A percentile compares a stretch with the other conserved stretches of the same genome.
phyloP scores from a whole-genome alignment of 2,329 filamentous ascomycete species.

The Calonectria multiphialidica region DNA sequence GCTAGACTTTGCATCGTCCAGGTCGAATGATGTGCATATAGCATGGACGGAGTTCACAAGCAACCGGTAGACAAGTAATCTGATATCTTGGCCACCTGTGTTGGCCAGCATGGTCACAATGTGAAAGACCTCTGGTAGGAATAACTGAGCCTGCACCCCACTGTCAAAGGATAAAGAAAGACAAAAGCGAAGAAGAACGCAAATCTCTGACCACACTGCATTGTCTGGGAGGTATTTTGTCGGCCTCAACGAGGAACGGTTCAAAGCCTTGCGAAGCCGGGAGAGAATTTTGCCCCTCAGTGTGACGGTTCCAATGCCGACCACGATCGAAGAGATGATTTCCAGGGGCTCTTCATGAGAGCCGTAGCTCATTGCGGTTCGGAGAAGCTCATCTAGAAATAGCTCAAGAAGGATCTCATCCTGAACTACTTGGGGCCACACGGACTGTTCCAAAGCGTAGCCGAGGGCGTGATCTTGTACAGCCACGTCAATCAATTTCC shows the following conservation, averaged over 20 bases:
- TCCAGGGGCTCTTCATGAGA: slow-evolving; percentile 71
- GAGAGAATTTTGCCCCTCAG: slow-evolving; percentile 75
- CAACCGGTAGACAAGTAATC: slow-evolving; percentile 71
- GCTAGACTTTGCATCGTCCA: slow-evolving; percentile 70
- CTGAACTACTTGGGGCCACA: slow-evolving; percentile 74
- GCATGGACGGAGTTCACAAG: slow-evolving; percentile 77
- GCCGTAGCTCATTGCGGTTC: slow-evolving; percentile 69
- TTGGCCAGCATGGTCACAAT: slow-evolving; percentile 79
- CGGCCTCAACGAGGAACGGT: slow-evolving; percentile 75
- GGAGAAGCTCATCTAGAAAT: slow-evolving; percentile 75
- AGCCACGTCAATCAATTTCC: slow-evolving; percentile 75
- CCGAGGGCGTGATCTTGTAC: slow-evolving; percentile 70
- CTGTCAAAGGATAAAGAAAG: slow-evolving; percentile 76
- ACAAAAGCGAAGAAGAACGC: slow-evolving; percentile 75
- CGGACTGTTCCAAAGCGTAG: slow-evolving; percentile 72
- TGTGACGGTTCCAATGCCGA: slow-evolving; percentile 74
- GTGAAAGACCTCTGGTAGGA: slow-evolving; percentile 77
- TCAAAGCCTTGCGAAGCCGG: slow-evolving; percentile 74
- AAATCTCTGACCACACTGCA: slow-evolving; percentile 77
- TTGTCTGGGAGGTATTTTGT: slow-evolving; percentile 76
- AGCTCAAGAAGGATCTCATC: slow-evolving; percentile 76
- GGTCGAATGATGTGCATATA: slow-evolving; percentile 72
- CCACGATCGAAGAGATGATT: slow-evolving; percentile 71
- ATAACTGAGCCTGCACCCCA: slow-evolving; percentile 75
- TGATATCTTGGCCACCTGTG: slow-evolving; percentile 69